Evolutionary conservation across 2,329 filamentous ascomycete species (phyloP).

Genomic region (Zasmidium citrigriseum): DNA sequence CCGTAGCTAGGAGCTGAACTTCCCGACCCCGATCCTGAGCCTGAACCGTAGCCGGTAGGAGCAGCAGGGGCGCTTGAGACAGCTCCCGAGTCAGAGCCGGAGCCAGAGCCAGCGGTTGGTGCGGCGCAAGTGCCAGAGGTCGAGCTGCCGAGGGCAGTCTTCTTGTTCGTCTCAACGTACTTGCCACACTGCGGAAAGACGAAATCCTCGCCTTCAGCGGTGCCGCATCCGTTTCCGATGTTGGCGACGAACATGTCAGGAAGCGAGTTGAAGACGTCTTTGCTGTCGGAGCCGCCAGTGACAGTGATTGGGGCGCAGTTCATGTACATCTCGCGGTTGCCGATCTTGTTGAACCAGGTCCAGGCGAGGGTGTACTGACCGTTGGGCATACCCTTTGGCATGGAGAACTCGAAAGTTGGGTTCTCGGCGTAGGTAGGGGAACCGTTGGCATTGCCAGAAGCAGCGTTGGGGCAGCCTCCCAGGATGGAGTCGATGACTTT

Average conservation of each 20-base stretch:
- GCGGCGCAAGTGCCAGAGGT: conserved; percentile 11
- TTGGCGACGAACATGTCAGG: conserved; percentile 74
- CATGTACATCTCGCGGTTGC: conserved; percentile 96
- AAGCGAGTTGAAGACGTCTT: conserved; percentile 59
- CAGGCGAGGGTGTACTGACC: conserved; percentile 80
- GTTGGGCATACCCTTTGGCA: conserved; percentile 71
- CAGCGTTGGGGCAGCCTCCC: conserved; percentile 78
- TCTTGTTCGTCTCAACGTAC: conserved; percentile 11
- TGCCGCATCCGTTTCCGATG: conserved; percentile 51
- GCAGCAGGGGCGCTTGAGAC: conserved; percentile 7
- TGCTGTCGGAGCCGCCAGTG: conserved; percentile 45
- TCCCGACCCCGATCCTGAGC: neutral
- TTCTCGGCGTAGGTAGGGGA: conserved; percentile 20
- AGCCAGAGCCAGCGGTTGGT: conserved; percentile 7
- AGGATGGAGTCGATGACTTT: conserved; percentile 88
- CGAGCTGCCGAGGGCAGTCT: conserved; percentile 18
- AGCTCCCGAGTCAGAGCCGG: conserved; percentile 7
- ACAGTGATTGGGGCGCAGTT: conserved; percentile 80
- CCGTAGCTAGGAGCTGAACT: neutral
- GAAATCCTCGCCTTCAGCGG: conserved; percentile 55
- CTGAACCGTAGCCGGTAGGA: conserved; percentile 13
- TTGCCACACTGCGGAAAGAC: conserved; percentile 63
- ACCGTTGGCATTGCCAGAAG: conserved; percentile 17
- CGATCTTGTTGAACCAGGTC: conserved; percentile 92
- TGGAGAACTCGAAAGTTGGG: conserved; percentile 66